These are phyloP conservation scores for Aspergillus arachidicola DNA, from an alignment of 2,329 filamentous ascomycete species.

Conservation along the genomic window DNA sequence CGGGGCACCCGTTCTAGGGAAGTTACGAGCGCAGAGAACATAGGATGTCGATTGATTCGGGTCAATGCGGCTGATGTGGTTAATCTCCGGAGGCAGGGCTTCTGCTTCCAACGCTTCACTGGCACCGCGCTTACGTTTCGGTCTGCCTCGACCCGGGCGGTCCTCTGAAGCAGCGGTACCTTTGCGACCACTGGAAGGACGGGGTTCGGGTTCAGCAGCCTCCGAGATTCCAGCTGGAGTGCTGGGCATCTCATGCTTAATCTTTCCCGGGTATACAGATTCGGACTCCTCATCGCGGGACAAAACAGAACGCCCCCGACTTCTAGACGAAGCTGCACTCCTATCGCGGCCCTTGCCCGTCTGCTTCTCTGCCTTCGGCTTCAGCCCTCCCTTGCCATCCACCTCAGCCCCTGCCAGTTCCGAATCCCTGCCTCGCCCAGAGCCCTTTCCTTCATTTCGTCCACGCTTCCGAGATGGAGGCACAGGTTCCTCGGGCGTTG, in stretches of 20 bases:
- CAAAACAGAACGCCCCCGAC: slow-evolving; percentile 38
- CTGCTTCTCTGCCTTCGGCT: slow-evolving; percentile 31
- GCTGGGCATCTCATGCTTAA: slow-evolving; percentile 37
- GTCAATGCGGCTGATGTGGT: slow-evolving; percentile 31
- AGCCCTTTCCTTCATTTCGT: slow-evolving; percentile 25
- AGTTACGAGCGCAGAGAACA: slow-evolving; percentile 48
- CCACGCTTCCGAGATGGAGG: slow-evolving; percentile 22
- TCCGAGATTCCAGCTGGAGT: slow-evolving; percentile 39
- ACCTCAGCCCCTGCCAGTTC: slow-evolving; percentile 16
- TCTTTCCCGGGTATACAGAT: slow-evolving; percentile 23
- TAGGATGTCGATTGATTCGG: slow-evolving; percentile 36
- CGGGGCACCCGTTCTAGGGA: slow-evolving; percentile 69
- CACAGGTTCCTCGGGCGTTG: slow-evolving; percentile 27
- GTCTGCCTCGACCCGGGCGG: slow-evolving; percentile 29
- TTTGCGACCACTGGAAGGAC: slow-evolving; percentile 33
- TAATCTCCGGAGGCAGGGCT: slow-evolving; percentile 27
- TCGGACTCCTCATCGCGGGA: slow-evolving; percentile 37
- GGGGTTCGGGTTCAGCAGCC: slow-evolving; percentile 34
- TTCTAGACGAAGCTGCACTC: slow-evolving; percentile 40
- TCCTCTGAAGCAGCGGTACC: slow-evolving; percentile 27
- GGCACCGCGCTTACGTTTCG: slow-evolving; percentile 45
- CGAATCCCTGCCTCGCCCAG: slow-evolving; percentile 24
- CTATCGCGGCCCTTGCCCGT: slow-evolving; percentile 33
- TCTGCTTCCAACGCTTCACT: slow-evolving; percentile 38
- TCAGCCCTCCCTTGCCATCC: slow-evolving; percentile 22